Percentiles rank a stretch among this genome's conserved stretches.
Conservation (phyloP, 1,284 basidiomycete genomes). For the Naganishia sp. region DNA sequence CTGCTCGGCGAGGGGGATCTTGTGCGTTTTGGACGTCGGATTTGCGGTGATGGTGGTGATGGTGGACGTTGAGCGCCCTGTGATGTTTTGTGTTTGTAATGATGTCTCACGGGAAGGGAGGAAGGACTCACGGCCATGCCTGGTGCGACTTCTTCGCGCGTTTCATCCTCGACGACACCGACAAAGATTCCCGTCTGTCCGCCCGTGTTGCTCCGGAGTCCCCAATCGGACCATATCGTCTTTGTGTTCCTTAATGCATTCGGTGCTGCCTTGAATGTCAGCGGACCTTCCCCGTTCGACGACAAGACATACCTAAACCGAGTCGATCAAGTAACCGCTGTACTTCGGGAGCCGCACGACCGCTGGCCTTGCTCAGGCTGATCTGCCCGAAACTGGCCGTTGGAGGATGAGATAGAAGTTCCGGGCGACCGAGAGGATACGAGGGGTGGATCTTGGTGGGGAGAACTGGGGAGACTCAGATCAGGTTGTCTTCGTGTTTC, state of each 20-base stretch:
- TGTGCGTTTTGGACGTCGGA: conserved; percentile 15
- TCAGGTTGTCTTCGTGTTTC: not conserved
- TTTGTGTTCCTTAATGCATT: conserved; percentile 11
- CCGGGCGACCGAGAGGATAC: conserved; percentile 23
- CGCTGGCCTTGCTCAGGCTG: conserved; percentile 18
- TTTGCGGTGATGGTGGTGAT: conserved; percentile 23
- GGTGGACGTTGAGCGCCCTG: conserved; percentile 32
- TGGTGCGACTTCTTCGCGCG: conserved; percentile 17
- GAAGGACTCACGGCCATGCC: conserved; percentile 28
- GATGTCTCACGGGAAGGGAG: not conserved
- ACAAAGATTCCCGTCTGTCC: conserved; percentile 21
- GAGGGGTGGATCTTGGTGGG: conserved; percentile 30
- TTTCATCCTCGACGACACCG: conserved; percentile 25
- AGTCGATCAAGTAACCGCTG: conserved; percentile 20
- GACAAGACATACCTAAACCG: conserved; percentile 19
- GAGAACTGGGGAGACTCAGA: conserved; percentile 1
- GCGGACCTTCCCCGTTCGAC: not conserved
- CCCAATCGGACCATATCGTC: conserved; percentile 33
- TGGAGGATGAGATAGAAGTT: conserved; percentile 22
- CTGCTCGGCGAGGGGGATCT: not conserved
- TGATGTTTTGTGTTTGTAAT: not conserved
- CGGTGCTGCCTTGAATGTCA: not conserved
- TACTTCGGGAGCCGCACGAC: conserved; percentile 25
- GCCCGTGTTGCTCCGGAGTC: conserved; percentile 2
- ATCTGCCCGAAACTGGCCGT: conserved; percentile 22